These are phyloP conservation scores for Pyronema omphalodes DNA, from an alignment of 495 filamentous ascomycete species.

Conservation along the genomic window DNA sequence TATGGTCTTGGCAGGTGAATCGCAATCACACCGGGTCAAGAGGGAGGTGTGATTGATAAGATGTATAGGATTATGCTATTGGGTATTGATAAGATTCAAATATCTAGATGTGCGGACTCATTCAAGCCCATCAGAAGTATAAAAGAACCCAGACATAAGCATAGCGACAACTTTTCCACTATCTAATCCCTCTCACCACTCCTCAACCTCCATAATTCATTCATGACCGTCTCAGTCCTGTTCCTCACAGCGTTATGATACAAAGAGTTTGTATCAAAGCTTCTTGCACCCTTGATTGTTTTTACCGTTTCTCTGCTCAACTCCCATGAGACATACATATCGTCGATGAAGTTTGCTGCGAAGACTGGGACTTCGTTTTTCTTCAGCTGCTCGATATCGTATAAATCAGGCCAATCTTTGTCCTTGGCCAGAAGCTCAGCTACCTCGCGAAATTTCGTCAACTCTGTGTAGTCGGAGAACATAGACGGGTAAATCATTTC, in stretches of 20 bases:
- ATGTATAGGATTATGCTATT: no score
- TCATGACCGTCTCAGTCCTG: slow-evolving; percentile 55
- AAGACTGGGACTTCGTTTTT: slow-evolving; percentile 79
- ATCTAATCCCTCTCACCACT: slow-evolving; percentile 52
- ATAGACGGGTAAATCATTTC: slow-evolving; percentile 81
- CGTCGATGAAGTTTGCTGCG: slow-evolving; percentile 65
- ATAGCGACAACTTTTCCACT: neutral
- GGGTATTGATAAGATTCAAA: no score
- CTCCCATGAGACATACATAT: slow-evolving; percentile 85
- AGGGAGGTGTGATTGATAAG: no score
- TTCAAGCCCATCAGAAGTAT: no score
- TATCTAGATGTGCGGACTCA: no score
- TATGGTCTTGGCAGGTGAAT: no score
- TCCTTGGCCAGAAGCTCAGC: slow-evolving; percentile 51
- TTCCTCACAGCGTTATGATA: slow-evolving; percentile 67
- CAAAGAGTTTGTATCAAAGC: slow-evolving; percentile 66
- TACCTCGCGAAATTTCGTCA: slow-evolving; percentile 41
- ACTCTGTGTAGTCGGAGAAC: slow-evolving; percentile 58
- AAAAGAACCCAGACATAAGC: no score
- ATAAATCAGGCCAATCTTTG: slow-evolving; percentile 55
- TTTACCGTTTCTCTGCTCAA: slow-evolving; percentile 52
- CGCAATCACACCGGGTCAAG: no score
- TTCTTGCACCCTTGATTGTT: slow-evolving; percentile 59
- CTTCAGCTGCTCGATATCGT: slow-evolving; percentile 50
- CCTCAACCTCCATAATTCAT: slow-evolving; percentile 47